Conservation (phyloP, 1,284 basidiomycete species). For the Tausonia pullulans region DNA sequence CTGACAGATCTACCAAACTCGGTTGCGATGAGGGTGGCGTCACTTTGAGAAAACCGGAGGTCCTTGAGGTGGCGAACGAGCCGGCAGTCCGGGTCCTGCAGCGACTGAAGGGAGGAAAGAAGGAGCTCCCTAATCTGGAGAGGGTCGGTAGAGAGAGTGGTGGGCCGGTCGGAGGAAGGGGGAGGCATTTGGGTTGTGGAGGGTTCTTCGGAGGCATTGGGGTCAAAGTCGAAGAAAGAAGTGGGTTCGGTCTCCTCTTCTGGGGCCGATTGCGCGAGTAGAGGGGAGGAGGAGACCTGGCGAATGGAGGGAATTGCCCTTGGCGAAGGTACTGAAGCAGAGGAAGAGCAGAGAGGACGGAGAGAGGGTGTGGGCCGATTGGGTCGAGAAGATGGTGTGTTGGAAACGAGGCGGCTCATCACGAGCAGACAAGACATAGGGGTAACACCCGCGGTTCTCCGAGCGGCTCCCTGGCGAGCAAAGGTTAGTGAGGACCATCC, state of each 20-base stretch:
- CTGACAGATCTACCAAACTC: not conserved
- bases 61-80: too few relatives aligned
- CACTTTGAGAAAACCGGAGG: too few relatives aligned
- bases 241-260: too few relatives aligned
- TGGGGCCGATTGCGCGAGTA: not conserved
- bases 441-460: constrained; percentile 10
- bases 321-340: not conserved
- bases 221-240: not conserved
- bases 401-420: constrained; percentile 3
- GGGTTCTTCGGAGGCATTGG: not conserved
- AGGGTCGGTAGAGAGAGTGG: too few relatives aligned
- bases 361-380: not conserved
- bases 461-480: constrained; percentile 8
- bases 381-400: not conserved
- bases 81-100: too few relatives aligned
- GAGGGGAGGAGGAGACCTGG: not conserved
- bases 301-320: not conserved
- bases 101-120: too few relatives aligned
- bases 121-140: too few relatives aligned
- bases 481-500: not conserved
- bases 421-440: constrained; percentile 7
- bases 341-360: not conserved
- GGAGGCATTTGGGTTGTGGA: too few relatives aligned
- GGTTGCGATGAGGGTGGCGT: too few relatives aligned
- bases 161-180: too few relatives aligned